Conservation (phyloP, 2,329 filamentous ascomycete species). For the Podosphaera fusca region DNA sequence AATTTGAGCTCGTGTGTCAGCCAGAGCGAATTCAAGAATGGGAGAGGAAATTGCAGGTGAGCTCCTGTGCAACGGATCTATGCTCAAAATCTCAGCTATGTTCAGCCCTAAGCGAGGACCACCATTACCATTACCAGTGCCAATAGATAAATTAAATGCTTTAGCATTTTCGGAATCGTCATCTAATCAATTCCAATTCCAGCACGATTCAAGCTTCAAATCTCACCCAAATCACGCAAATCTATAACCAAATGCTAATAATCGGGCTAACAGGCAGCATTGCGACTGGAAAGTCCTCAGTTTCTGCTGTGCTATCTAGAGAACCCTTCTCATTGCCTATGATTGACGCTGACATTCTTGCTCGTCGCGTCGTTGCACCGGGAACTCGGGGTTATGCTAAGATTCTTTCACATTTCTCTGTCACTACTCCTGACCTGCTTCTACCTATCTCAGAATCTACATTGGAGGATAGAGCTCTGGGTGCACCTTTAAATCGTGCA, state of each 20-base stretch:
- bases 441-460: conserved; percentile 31
- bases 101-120: too few relatives aligned
- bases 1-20: too few relatives aligned
- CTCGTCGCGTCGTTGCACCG: conserved; percentile 82
- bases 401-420: conserved; percentile 61
- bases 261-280: conserved; percentile 94
- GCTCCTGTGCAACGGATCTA: too few relatives aligned
- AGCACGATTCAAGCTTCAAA: too few relatives aligned
- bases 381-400: conserved; percentile 64
- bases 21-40: too few relatives aligned
- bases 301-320: conserved; percentile 58
- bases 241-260: conserved; percentile 44
- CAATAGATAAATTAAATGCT: too few relatives aligned
- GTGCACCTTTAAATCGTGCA: conserved; percentile 60
- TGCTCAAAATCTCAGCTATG: too few relatives aligned
- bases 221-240: too few relatives aligned
- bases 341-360: conserved; percentile 81
- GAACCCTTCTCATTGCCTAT: conserved; percentile 71
- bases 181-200: too few relatives aligned
- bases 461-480: conserved; percentile 28
- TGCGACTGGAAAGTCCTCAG: conserved; percentile 93
- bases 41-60: too few relatives aligned
- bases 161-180: too few relatives aligned
- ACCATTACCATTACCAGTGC: too few relatives aligned
- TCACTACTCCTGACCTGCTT: conserved; percentile 69